These are phyloP conservation scores for Solidago caesia DNA, from an alignment of 129 eudicot genomes.

Conservation along the genomic window DNA sequence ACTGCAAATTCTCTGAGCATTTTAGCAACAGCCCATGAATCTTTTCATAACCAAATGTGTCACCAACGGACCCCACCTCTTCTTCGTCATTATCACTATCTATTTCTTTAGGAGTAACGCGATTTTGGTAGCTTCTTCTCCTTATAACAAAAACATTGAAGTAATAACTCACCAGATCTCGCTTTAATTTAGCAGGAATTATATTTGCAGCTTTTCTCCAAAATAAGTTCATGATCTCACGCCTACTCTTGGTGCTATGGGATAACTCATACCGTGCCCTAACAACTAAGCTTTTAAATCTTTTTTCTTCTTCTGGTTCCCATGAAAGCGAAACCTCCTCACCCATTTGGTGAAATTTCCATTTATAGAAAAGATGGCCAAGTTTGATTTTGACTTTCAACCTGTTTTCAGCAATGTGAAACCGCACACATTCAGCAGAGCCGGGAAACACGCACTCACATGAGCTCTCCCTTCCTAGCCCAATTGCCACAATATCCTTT, in stretches of 20 bases:
- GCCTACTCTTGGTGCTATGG: conserved; percentile 27
- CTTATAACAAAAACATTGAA: conserved; percentile 62
- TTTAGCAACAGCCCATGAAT: conserved; percentile 31
- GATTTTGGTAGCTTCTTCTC: conserved; percentile 76
- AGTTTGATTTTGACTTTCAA: conserved; percentile 54
- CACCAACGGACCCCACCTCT: conserved; percentile 68
- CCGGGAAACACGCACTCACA: conserved; percentile 59
- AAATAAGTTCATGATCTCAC: conserved; percentile 36
- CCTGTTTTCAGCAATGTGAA: conserved; percentile 81
- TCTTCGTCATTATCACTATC: conserved; percentile 89
- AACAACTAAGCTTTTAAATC: conserved; percentile 52
- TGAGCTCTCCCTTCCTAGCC: conserved; percentile 43
- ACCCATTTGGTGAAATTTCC: conserved; percentile 84
- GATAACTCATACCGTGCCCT: conserved; percentile 28
- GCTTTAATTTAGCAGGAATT: conserved; percentile 60
- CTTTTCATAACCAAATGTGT: conserved; percentile 53
- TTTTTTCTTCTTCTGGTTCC: conserved; percentile 71
- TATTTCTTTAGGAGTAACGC: conserved; percentile 61
- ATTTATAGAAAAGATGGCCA: conserved; percentile 53
- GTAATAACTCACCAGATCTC: conserved; percentile 71
- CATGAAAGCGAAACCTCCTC: conserved; percentile 91
- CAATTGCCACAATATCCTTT: conserved; percentile 28
- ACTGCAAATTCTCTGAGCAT: conserved; percentile 61
- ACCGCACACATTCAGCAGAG: conserved; percentile 67
- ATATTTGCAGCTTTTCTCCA: conserved; percentile 41